Percentiles rank a stretch among this genome's conserved stretches.
phyloP scores from a whole-genome alignment of 2,329 filamentous ascomycete species.

The Decorospora gaudefroyi region DNA sequence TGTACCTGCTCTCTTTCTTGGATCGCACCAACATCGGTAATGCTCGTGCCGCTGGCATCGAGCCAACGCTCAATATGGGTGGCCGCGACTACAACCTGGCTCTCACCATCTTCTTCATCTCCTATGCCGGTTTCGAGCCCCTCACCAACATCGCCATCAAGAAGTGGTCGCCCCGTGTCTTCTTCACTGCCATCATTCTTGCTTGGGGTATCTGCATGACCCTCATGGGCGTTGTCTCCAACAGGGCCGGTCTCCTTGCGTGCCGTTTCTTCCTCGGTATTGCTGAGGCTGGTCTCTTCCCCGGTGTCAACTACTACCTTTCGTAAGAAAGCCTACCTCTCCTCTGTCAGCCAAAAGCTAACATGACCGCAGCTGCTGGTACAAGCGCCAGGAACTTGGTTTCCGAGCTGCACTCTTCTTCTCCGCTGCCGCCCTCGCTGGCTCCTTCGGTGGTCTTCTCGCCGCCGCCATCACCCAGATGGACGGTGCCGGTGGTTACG shows the following conservation, averaged over 20 bases:
- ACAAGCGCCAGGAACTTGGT: slow-evolving; percentile 59
- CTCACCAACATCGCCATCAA: slow-evolving; percentile 68
- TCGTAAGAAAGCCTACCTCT: slow-evolving; percentile 49
- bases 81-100: slow-evolving; percentile 68
- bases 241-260: slow-evolving; percentile 43
- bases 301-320: slow-evolving; percentile 58
- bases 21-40: slow-evolving; percentile 52
- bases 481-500: slow-evolving; percentile 57
- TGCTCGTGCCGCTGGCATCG: slow-evolving; percentile 48
- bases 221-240: slow-evolving; percentile 54
- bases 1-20: slow-evolving; percentile 51
- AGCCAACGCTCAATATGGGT: slow-evolving; percentile 32
- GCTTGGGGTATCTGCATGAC: slow-evolving; percentile 57
- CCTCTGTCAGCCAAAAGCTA: not conserved
- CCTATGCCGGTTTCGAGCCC: slow-evolving; percentile 54
- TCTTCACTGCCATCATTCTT: slow-evolving; percentile 54
- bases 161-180: slow-evolving; percentile 57
- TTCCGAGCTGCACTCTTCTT: slow-evolving; percentile 64
- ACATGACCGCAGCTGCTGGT: slow-evolving; percentile 50
- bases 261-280: slow-evolving; percentile 47
- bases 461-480: slow-evolving; percentile 64
- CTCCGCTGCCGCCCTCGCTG: slow-evolving; percentile 61
- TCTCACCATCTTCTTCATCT: slow-evolving; percentile 67
- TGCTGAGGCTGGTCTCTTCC: slow-evolving; percentile 47
- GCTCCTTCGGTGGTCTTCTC: slow-evolving; percentile 64